Conservation (phyloP, 257 asterid species). For the Avicennia marina region DNA sequence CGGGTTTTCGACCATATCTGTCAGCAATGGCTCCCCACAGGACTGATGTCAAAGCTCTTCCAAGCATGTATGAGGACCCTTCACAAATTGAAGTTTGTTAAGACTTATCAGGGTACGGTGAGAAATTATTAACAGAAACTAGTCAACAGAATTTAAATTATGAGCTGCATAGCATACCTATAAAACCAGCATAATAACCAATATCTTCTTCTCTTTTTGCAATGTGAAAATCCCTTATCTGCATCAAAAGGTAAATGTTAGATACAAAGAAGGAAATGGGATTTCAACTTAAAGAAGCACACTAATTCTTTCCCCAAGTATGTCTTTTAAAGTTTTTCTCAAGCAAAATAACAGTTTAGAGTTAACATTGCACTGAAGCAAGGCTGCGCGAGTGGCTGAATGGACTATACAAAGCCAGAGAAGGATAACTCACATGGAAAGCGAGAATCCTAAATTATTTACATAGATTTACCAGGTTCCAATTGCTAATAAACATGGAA, state of each 20-base stretch:
- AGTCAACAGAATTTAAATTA: neutral
- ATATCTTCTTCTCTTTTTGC: slow-evolving; percentile 75
- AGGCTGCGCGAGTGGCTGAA: too few relatives aligned
- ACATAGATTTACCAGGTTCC: too few relatives aligned
- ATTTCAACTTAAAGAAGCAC: too few relatives aligned
- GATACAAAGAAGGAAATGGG: too few relatives aligned
- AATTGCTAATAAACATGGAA: too few relatives aligned
- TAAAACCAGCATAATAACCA: slow-evolving; percentile 67
- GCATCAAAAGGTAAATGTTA: slow-evolving; percentile 15
- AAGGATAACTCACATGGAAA: too few relatives aligned
- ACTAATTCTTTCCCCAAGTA: too few relatives aligned
- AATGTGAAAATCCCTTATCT: slow-evolving; percentile 68
- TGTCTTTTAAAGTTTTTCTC: too few relatives aligned
- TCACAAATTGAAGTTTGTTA: neutral
- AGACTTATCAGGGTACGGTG: neutral
- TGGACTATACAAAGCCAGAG: too few relatives aligned
- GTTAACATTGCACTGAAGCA: too few relatives aligned
- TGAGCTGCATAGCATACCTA: slow-evolving; percentile 35
- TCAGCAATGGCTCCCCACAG: slow-evolving; percentile 68
- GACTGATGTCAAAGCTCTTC: slow-evolving; percentile 68
- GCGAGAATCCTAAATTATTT: too few relatives aligned
- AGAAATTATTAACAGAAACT: neutral
- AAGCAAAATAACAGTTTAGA: too few relatives aligned
- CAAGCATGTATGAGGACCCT: slow-evolving; percentile 70
- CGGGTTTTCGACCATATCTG: slow-evolving; percentile 74